Evolutionary conservation across 352 stramenopile genomes (phyloP), one percentile per base, ranked within the genome.

Genomic region (Phytophthora agathidicida): DNA sequence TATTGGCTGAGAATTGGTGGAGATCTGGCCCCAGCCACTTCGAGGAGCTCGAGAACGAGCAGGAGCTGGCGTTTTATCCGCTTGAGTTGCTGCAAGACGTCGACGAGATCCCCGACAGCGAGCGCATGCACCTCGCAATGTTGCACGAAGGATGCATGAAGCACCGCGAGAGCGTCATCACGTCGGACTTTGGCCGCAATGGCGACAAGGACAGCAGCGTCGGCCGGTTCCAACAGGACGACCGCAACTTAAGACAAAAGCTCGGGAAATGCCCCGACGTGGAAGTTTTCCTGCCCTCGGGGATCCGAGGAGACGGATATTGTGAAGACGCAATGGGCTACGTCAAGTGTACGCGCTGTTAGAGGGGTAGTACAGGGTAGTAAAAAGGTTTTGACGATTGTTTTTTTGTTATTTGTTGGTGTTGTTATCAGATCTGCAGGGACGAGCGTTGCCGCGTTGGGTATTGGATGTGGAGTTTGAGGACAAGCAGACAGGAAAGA

Each of bases 311-410:
- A 46, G 60, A 86, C 42, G 82, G 82, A 5, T 91, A 91, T 45
- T 89, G 80, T 55, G 82, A 91, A 64, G 82, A 89, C 53, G 76
- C 71, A n/a, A 71, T 85, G 49, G 77, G 61, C n/a, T 89, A 91
- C 30, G 70, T 78, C 10, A 86, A 89, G 27, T 86, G 79, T 86
- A 68, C 13, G 72, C 77, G 17, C 8, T 6, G 52, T 16, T 2
- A 36, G 28, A 45, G 8, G 10, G 5, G 7, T 24, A 3, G 5
- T 30, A 10, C 14, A 23, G 26, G 36, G 16, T 20, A 8, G 26
- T 7, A 16, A 3, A 36, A 37, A 3, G 7, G 26, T 14, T 42
- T 17, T 61, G 20, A 60, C 16, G 6, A 14, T 39, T 36, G 44
- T 35, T 16, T 53, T 0, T 53, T 30, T 19, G 31, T 28, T 44